These are phyloP conservation scores for Thielaviopsis ethacetica DNA, from an alignment of 2,329 filamentous ascomycete genomes.

Conservation along the genomic window DNA sequence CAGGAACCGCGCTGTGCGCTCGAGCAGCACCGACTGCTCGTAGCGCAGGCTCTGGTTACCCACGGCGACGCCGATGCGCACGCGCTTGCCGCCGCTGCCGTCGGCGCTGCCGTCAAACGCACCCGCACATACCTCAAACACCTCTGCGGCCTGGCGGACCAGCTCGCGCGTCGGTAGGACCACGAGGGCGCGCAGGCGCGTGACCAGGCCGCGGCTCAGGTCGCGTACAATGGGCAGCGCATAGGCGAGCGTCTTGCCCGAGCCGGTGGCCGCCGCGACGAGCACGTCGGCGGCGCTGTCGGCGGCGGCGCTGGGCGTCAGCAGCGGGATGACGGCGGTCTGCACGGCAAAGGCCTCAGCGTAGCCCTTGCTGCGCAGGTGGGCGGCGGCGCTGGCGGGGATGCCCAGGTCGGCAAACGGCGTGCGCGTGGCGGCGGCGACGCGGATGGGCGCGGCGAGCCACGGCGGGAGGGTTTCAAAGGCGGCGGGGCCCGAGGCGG, in stretches of 20 bases:
- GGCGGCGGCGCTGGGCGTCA: slow-evolving; percentile 46
- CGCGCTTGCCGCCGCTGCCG: slow-evolving; percentile 37
- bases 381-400: slow-evolving; percentile 38
- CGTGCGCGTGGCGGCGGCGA: slow-evolving; percentile 40
- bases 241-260: slow-evolving; percentile 89
- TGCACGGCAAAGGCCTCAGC: slow-evolving; percentile 28
- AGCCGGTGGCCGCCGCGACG: slow-evolving; percentile 84
- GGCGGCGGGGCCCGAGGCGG: slow-evolving; percentile 33
- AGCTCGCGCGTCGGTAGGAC: slow-evolving; percentile 84
- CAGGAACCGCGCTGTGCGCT: slow-evolving; percentile 34
- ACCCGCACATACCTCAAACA: slow-evolving; percentile 56
- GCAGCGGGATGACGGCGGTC: slow-evolving; percentile 50
- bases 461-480: slow-evolving; percentile 68
- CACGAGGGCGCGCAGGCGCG: slow-evolving; percentile 60
- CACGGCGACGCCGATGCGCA: slow-evolving; percentile 67
- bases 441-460: slow-evolving; percentile 60
- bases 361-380: slow-evolving; percentile 43
- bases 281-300: slow-evolving; percentile 60
- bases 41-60: slow-evolving; percentile 62
- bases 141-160: slow-evolving; percentile 68
- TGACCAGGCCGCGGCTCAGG: slow-evolving; percentile 46
- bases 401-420: slow-evolving; percentile 52
- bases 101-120: slow-evolving; percentile 32
- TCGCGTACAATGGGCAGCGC: slow-evolving; percentile 70
- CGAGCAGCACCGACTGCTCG: slow-evolving; percentile 35